phyloP scores from a whole-genome alignment of 352 stramenopile species.

The Phytophthora sojae region DNA sequence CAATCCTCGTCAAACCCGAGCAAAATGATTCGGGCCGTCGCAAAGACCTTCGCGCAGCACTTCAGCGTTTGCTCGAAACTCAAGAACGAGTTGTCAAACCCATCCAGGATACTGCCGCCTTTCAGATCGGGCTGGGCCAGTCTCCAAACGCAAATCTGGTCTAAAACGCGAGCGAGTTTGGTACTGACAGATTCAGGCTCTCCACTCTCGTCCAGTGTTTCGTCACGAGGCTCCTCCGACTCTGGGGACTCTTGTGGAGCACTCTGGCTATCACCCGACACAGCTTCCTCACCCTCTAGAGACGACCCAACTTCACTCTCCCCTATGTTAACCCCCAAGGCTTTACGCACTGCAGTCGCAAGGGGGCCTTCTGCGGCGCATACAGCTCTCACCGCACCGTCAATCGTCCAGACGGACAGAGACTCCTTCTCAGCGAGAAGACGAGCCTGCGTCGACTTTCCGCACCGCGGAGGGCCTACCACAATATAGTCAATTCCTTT shows the following conservation, averaged over 20 bases:
- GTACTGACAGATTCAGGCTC: constrained; percentile 8
- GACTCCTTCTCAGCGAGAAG: constrained; percentile 81
- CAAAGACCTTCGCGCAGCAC: constrained; percentile 50
- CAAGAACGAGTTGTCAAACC: constrained; percentile 69
- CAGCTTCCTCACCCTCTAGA: constrained; percentile 6
- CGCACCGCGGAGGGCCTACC: constrained; percentile 75
- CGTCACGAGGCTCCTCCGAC: constrained; percentile 32
- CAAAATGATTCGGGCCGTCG: constrained; percentile 57
- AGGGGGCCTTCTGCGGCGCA: constrained; percentile 48
- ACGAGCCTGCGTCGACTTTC: constrained; percentile 82
- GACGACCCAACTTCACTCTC: constrained; percentile 5
- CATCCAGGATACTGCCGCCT: constrained; percentile 77
- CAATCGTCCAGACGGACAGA: constrained; percentile 73
- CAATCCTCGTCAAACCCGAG: constrained; percentile 75
- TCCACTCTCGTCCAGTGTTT: not conserved
- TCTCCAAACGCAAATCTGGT: constrained; percentile 70
- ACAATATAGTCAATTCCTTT: constrained; percentile 84
- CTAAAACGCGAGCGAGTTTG: constrained; percentile 53
- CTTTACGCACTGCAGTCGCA: constrained; percentile 43
- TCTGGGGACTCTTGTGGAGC: constrained; percentile 25
- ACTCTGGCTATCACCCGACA: not conserved
- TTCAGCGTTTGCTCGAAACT: constrained; percentile 44
- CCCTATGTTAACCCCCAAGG: constrained; percentile 38
- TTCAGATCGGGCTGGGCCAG: constrained; percentile 68
- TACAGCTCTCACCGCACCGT: constrained; percentile 66